A percentile compares a stretch with the other conserved stretches of the same genome.
phyloP scores from a whole-genome alignment of 495 filamentous ascomycete species.

The Paragyromitra xinjiangensis region DNA sequence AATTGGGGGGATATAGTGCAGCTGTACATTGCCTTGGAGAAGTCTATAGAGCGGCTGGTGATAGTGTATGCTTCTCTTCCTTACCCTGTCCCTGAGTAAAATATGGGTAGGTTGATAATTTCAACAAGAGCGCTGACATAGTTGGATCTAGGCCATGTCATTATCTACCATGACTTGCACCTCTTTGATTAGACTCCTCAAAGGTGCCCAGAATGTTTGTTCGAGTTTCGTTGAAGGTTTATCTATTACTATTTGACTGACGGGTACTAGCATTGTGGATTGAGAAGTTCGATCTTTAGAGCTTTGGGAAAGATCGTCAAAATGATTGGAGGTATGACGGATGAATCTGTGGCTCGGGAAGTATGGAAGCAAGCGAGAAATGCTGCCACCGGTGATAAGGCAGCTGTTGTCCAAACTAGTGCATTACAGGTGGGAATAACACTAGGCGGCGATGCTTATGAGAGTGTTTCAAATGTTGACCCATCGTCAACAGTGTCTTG shows the following conservation, averaged over 20 bases:
- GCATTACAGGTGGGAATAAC: conserved; percentile 58
- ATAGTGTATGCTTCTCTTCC: conserved; percentile 67
- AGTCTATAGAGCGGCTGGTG: conserved; percentile 86
- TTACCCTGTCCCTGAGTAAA: background rate
- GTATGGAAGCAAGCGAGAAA: conserved; percentile 91
- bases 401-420: conserved; percentile 78
- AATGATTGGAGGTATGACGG: conserved; percentile 77
- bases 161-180: conserved; percentile 77
- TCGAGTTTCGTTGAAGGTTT: background rate
- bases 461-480: conserved; percentile 14
- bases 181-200: conserved; percentile 78
- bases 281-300: conserved; percentile 82
- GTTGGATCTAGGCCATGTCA: conserved; percentile 66
- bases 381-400: conserved; percentile 80
- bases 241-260: conserved; percentile 7
- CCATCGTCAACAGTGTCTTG: conserved; percentile 68
- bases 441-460: background rate
- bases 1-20: conserved; percentile 68
- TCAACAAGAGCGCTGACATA: conserved; percentile 18
- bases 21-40: conserved; percentile 89
- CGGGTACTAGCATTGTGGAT: conserved; percentile 68
- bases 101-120: background rate
- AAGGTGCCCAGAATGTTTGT: conserved; percentile 71
- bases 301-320: conserved; percentile 77
- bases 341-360: conserved; percentile 85